Percentiles rank a stretch among this genome's conserved stretches.
These are phyloP conservation scores for Talaromyces verruculosus DNA, from an alignment of 2,329 filamentous ascomycete genomes.

Conservation along the genomic window DNA sequence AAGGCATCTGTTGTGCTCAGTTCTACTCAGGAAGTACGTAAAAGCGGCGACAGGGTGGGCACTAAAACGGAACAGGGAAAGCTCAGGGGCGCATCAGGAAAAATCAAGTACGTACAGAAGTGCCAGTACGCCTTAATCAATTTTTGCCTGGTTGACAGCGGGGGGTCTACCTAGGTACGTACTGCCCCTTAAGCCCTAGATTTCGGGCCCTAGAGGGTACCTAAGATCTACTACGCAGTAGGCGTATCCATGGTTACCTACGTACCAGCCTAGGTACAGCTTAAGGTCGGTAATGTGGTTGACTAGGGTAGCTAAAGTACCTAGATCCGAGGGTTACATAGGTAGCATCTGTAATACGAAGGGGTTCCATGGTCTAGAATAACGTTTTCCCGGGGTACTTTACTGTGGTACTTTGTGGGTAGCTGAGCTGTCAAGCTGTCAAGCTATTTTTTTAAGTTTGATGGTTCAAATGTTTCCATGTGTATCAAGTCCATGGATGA, in stretches of 20 bases:
- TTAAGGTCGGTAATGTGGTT: background rate
- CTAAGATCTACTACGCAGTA: background rate
- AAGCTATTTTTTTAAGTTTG: background rate
- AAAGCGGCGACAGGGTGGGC: too few relatives aligned
- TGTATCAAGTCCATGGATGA: background rate
- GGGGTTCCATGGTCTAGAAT: background rate
- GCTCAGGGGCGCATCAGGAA: too few relatives aligned
- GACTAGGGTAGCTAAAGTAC: background rate
- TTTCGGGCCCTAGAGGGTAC: background rate
- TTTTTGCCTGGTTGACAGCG: background rate
- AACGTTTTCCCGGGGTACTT: too few relatives aligned
- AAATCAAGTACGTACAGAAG: background rate
- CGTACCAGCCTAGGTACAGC: background rate
- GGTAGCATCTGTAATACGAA: background rate
- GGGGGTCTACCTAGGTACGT: background rate
- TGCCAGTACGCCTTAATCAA: background rate
- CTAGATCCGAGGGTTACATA: background rate
- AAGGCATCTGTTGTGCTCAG: background rate
- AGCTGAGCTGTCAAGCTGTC: background rate
- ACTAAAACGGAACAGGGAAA: too few relatives aligned
- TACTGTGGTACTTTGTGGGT: background rate
- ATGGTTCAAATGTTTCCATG: background rate
- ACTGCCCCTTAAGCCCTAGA: background rate
- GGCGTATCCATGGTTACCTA: background rate
- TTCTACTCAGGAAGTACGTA: conserved; percentile 2